Evolutionary conservation across 1,139 yeast genomes (phyloP).

Genomic region (Pichia sp.): DNA sequence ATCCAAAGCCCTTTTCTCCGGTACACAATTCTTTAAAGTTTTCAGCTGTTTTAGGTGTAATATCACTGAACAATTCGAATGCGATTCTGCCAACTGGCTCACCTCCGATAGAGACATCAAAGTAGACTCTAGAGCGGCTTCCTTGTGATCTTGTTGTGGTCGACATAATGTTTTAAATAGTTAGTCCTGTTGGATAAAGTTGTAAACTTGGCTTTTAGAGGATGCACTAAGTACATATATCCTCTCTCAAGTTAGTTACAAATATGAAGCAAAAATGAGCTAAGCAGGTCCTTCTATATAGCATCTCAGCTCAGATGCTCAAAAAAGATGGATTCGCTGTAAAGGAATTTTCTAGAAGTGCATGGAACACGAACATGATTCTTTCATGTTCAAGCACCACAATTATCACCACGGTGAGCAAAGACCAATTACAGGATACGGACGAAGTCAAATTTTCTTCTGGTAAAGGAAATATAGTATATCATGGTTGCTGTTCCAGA

Average conservation of each 20-base stretch:
- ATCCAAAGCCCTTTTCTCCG: slow-evolving; percentile 80
- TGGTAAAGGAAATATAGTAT: not conserved
- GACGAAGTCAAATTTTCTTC: not conserved
- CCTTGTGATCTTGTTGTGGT: slow-evolving; percentile 25
- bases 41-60: slow-evolving; percentile 90
- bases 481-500: slow-evolving; percentile 34
- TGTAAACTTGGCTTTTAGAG: not conserved
- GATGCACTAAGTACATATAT: not conserved
- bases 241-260: not conserved
- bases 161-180: not conserved
- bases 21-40: slow-evolving; percentile 89
- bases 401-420: not conserved
- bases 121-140: slow-evolving; percentile 50
- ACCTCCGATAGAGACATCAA: slow-evolving; percentile 70
- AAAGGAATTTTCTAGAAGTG: slow-evolving; percentile 9
- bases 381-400: no score
- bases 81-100: slow-evolving; percentile 66
- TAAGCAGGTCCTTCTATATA: not conserved
- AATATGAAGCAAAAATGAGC: not conserved
- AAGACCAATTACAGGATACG: not conserved
- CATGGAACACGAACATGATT: not conserved
- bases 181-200: not conserved
- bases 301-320: not conserved
- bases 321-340: not conserved
- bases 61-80: slow-evolving; percentile 70